Conservation (phyloP, 495 filamentous ascomycete species). For the Ramalina peruviana region DNA sequence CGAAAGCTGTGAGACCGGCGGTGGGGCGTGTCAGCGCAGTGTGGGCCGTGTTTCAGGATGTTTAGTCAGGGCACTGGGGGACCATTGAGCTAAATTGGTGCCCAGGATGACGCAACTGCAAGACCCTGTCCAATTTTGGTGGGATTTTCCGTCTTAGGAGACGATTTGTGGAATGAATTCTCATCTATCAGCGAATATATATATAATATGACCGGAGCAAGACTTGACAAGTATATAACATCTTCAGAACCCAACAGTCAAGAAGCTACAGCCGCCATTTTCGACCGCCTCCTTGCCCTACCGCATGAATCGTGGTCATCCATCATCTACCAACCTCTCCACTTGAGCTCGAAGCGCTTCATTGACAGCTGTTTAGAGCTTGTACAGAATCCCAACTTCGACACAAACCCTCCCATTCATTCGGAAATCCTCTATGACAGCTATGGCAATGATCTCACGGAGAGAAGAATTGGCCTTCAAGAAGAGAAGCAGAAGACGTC, state of each 20-base stretch:
- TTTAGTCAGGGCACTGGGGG: background rate
- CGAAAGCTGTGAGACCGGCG: too few species aligned
- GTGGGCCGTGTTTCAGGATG: background rate
- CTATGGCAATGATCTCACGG: conserved; percentile 5
- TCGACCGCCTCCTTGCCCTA: conserved; percentile 1
- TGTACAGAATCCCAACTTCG: conserved; percentile 50
- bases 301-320: conserved; percentile 11
- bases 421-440: conserved; percentile 67
- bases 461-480: background rate
- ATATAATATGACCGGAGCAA: too few species aligned
- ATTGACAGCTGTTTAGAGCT: conserved; percentile 14
- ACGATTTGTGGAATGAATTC: too few species aligned
- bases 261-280: too few species aligned
- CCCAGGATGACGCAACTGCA: too few species aligned
- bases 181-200: too few species aligned
- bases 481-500: background rate
- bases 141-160: too few species aligned
- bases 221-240: too few species aligned
- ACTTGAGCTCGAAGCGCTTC: conserved; percentile 12
- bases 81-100: too few species aligned
- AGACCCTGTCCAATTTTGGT: too few species aligned
- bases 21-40: too few species aligned
- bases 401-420: conserved; percentile 57
- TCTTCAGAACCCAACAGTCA: too few species aligned
- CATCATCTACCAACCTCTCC: conserved; percentile 12